Evolutionary conservation across 371 early-diverging fungal genomes (phyloP), one percentile per base, ranked within the genome.

Genomic region (Haplosporangium sp.): DNA sequence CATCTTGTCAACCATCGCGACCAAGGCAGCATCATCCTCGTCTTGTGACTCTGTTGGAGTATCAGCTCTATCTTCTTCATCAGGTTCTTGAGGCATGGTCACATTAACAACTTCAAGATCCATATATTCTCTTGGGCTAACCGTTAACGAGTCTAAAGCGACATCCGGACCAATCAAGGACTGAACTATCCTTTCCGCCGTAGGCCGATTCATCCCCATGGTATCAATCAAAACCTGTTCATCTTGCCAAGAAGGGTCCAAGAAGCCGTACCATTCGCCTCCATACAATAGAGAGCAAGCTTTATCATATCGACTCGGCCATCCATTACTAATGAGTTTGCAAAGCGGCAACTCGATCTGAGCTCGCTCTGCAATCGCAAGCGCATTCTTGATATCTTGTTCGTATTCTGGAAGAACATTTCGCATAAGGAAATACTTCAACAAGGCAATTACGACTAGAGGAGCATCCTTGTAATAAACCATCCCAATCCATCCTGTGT

Each of bases 321-420:
- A 37, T 17, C 67, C 61, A 3, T 39, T 67, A 40, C 76, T 83
- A 61, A 84, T 73, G 1, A 65, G 42, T 40, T 89, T 89, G 74
- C 86, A 86, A 37, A 70, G 74, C 0, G 90, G 90, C 10, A 90
- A 56, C 53, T 90, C 85, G 10, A 82, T 59, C 59, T 86, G 86
- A 63, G 90, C 90, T 40, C 72, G 60, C 13, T 84, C 86, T 4
- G 78, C 70, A 13, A 87, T 79, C 3, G 83, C 82, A 38, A 89
- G 71, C 1, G 90, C 90, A 10, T 55, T 42, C 0, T 71, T 65
- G 52, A 90, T 76, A 72, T 90, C 90, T 0, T 87, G 85, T 9
- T 74, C 76, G 50, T 89, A 85, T 55, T 90, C 90, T 10, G 90
- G 90, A 7, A 85, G 79, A 2, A 90, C 90, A 34, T 85, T 83